Evolutionary conservation across 768 basidiomycete species (phyloP).

Genomic region (Lactarius psammicola): DNA sequence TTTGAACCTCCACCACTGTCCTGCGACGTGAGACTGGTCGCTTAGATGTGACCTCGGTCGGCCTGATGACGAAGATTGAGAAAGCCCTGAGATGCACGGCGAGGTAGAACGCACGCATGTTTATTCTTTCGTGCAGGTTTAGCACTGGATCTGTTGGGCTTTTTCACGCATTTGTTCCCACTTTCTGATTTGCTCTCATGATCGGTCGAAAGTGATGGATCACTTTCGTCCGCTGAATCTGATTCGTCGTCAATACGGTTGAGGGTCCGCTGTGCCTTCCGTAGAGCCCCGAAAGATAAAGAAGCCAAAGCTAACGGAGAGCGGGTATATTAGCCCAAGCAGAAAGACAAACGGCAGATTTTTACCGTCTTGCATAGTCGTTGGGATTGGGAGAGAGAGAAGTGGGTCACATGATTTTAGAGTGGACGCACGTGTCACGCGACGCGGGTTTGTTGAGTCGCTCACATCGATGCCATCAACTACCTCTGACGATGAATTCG

Average conservation of each 20-base stretch:
- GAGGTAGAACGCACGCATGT: constrained; percentile 69
- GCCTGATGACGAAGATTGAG: constrained; percentile 45
- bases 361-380: constrained; percentile 19
- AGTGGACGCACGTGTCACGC: neutral
- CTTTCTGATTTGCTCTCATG: neutral
- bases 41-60: constrained; percentile 80
- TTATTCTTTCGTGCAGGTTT: constrained; percentile 67
- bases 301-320: constrained; percentile 9
- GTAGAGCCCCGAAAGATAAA: constrained; percentile 26
- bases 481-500: constrained; percentile 47
- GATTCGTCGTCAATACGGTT: constrained; percentile 18
- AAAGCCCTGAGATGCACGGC: neutral
- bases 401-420: neutral
- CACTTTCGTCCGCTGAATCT: constrained; percentile 13
- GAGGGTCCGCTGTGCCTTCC: constrained; percentile 26
- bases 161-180: constrained; percentile 32
- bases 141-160: constrained; percentile 32
- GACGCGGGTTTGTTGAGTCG: neutral
- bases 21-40: constrained; percentile 74
- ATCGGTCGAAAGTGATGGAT: constrained; percentile 12
- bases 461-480: neutral
- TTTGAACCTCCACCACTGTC: constrained; percentile 63
- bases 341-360: neutral
- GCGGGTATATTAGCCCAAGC: neutral
- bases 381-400: neutral